These are phyloP conservation scores for Tetracladium maxilliforme DNA, from an alignment of 2,329 filamentous ascomycete species.

Conservation along the genomic window DNA sequence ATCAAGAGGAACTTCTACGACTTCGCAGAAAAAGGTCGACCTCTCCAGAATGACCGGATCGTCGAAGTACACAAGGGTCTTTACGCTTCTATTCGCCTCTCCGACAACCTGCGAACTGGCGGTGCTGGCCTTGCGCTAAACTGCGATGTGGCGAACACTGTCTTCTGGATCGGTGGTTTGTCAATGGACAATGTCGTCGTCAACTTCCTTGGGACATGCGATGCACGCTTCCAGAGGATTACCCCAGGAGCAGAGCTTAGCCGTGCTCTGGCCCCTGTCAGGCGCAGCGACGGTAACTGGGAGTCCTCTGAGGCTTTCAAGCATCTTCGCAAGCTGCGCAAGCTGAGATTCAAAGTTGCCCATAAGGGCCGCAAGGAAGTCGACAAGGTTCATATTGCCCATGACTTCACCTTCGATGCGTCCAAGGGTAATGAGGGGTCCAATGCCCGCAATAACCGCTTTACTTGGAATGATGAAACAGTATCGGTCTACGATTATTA, in stretches of 20 bases:
- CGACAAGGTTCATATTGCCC: constrained; percentile 34
- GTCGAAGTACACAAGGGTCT: constrained; percentile 78
- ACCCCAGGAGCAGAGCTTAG: background rate
- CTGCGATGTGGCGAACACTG: constrained; percentile 80
- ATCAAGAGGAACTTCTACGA: constrained; percentile 77
- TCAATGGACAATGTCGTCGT: constrained; percentile 18
- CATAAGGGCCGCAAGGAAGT: constrained; percentile 35
- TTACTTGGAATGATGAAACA: no score
- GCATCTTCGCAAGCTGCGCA: constrained; percentile 34
- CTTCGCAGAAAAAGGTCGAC: constrained; percentile 5
- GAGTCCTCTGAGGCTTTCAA: constrained; percentile 34
- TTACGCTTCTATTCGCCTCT: constrained; percentile 72
- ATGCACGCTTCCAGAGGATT: constrained; percentile 2
- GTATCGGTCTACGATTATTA: constrained; percentile 40
- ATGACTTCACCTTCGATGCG: constrained; percentile 30
- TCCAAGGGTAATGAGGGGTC: no score
- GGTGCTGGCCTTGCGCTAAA: constrained; percentile 64
- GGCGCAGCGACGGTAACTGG: constrained; percentile 9
- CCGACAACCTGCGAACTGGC: no score
- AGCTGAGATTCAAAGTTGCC: constrained; percentile 38
- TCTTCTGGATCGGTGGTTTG: constrained; percentile 71
- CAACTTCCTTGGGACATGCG: constrained; percentile 15
- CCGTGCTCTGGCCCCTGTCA: constrained; percentile 6
- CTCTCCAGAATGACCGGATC: constrained; percentile 39
- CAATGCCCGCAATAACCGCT: no score